Evolutionary conservation across 73 alveolate genomes (phyloP).

Genomic region (Uronychia binucleata): DNA sequence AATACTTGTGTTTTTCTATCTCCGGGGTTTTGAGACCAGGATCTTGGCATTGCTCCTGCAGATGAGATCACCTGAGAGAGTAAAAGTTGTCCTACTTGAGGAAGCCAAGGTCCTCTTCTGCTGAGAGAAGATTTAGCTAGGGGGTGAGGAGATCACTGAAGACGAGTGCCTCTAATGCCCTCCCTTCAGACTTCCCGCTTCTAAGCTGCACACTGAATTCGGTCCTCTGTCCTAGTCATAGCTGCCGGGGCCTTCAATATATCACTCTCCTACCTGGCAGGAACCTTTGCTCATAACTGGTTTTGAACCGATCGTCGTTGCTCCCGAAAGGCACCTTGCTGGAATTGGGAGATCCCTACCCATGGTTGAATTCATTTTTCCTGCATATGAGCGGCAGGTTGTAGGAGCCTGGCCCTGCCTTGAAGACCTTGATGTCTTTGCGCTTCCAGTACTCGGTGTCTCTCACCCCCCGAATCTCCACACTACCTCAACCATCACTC

Average conservation of each 20-base stretch:
- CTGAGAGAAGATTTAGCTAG: not conserved
- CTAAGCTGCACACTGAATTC: too few relatives aligned
- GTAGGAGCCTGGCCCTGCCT: slow-evolving; percentile 1
- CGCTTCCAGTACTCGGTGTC: not conserved
- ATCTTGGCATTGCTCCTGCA: not conserved
- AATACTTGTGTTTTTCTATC: not conserved
- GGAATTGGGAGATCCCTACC: not conserved
- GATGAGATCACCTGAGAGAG: not conserved
- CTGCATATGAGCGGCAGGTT: not conserved
- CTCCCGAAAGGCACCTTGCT: not conserved
- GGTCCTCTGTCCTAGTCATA: not conserved
- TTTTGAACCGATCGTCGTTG: not conserved
- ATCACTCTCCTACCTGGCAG: not conserved
- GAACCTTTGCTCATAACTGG: not conserved
- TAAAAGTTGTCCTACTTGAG: not conserved
- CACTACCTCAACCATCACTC: too few relatives aligned
- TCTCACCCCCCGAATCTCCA: not conserved
- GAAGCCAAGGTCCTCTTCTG: not conserved
- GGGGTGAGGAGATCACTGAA: not conserved
- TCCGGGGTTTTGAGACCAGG: not conserved
- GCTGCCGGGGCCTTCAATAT: not conserved
- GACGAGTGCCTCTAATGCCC: too few relatives aligned
- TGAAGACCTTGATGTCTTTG: not conserved
- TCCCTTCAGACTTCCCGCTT: too few relatives aligned
- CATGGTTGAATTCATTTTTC: not conserved